Evolutionary conservation across 495 filamentous ascomycete species (phyloP), one percentile per base, ranked within the genome.

Genomic region (Aspergillus asperescens): DNA sequence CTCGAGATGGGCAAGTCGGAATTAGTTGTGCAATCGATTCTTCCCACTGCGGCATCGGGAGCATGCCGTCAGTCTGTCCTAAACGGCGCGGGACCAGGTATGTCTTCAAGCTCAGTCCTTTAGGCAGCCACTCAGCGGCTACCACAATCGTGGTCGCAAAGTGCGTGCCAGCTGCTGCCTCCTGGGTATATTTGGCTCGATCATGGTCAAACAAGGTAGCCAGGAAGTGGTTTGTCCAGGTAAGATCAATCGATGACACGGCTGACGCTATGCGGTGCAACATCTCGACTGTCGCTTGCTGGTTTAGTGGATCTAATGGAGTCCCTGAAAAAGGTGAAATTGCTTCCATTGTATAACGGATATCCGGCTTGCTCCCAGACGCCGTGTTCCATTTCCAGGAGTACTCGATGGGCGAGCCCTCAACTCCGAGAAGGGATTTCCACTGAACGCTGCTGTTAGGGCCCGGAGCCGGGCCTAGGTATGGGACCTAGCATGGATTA

Each of bases 361-460:
- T n/a, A 13, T 45, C 13, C 4, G 42, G 42, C n/a, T 28, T 28
- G 42, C 42, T 27, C 6, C n/a, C n/a, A n/a, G 42, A 15, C 4
- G 23, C 13, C 10, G 23, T 45, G 24, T 45, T 45, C 42, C 42
- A 45, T 8, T 45, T 45, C 42, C 42, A 45, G 10, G 42, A 24
- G 23, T 29, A 45, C n/a, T 45, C 42, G 19, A 45, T 24, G 5
- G 42, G 22, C 3, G n/a, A 45, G 3, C 42, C 42, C 8, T 45
- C 24, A 6, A 18, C 20, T 2, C 24, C 24, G 23, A 45, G 24
- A 1, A 45, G 5, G 25, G 23, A 28, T 15, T 29, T 4, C 42
- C 42, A 45, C 16, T 29, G 19, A 2, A 28, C 4, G 8, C 24
- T 15, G 42, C 20, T 29, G 42, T 39, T 16, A 13, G 35, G 35